Base-by-base conservation (phyloP, 1,284 basidiomycete genomes). In the Ceratobasidium sp. region DNA sequence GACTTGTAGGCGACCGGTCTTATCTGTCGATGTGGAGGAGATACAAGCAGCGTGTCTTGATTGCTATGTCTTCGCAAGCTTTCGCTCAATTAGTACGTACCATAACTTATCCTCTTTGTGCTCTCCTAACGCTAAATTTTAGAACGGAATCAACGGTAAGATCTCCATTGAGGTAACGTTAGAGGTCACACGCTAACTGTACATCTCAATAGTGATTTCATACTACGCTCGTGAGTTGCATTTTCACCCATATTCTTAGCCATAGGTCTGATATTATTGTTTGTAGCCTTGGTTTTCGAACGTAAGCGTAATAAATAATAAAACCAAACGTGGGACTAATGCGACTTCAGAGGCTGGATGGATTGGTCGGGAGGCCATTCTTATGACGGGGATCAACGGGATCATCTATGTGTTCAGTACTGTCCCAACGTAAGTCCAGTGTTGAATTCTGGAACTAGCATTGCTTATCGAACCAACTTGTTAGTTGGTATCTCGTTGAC, bases 31-130 rank as follows among this genome's bases (percentile, higher is more conserved):
- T 99, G 91, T 98, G 96, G 95, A 91, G 86, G 82, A 90, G 91
- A 81, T 98, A 98, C 85, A 94, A 94, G 82, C 92, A 93, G 63
- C 91, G 97, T 63, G 97, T 99, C 6, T 85, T 98, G 81, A 92
- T 99, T 79, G 97, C 97, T n/a, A 97, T 97, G 95, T 97, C 95
- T 23, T 96, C 95, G 80, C 97, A 99, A 85, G 94, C 95, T 77
- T 98, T 98, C 85, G 97, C 97, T 66, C 97, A 98, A 85, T 87
- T 98, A 81, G 94, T 95, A 81, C 81, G 91, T 87, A 2, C 58
- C 46, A 44, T 33, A 28, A 7, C 7, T 46, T 18, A 49, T 46
- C 42, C 10, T 26, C 23, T 18, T 18, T 44, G 51, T 15, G 44
- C 18, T 33, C 6, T 44, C 23, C 64, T 28, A 75, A 18, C 42